A percentile compares a stretch with the other conserved stretches of the same genome.
These are phyloP conservation scores for Cymbopogon citratus DNA, from an alignment of 176 grass and related monocot species.

Conservation along the genomic window DNA sequence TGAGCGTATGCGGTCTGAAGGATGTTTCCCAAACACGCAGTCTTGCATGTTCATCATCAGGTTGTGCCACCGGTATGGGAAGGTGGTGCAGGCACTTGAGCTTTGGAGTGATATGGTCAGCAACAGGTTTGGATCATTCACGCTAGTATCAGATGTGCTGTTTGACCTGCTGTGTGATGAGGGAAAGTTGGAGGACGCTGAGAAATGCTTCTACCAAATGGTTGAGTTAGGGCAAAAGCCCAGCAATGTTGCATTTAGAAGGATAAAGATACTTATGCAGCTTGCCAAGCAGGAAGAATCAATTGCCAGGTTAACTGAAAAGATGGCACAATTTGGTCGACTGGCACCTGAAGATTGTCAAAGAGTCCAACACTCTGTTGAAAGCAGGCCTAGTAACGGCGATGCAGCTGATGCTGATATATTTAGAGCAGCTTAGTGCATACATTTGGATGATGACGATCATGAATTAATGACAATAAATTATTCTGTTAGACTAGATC, in stretches of 20 bases:
- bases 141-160: slow-evolving; percentile 70
- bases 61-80: slow-evolving; percentile 50
- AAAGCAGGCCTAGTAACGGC: not conserved
- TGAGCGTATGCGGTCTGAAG: slow-evolving; percentile 46
- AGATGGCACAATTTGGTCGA: slow-evolving; percentile 34
- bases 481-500: not conserved
- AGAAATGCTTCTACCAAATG: slow-evolving; percentile 76
- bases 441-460: not conserved
- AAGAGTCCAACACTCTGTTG: slow-evolving; percentile 11
- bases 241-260: slow-evolving; percentile 27
- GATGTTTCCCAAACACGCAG: slow-evolving; percentile 78
- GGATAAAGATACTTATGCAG: too few relatives aligned
- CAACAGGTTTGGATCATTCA: slow-evolving; percentile 67
- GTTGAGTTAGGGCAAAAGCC: slow-evolving; percentile 64
- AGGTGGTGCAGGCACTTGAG: slow-evolving; percentile 47
- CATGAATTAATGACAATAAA: not conserved
- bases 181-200: slow-evolving; percentile 74
- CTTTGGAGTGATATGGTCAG: slow-evolving; percentile 81
- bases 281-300: slow-evolving; percentile 67
- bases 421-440: not conserved
- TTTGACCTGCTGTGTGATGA: slow-evolving; percentile 75
- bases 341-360: slow-evolving; percentile 28
- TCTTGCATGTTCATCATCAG: slow-evolving; percentile 83
- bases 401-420: not conserved
- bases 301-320: slow-evolving; percentile 42